Evolutionary conservation across 805 yeast species (phyloP), one percentile per base, ranked within the genome.

Genomic region (Wickerhamiella sorbophila): DNA sequence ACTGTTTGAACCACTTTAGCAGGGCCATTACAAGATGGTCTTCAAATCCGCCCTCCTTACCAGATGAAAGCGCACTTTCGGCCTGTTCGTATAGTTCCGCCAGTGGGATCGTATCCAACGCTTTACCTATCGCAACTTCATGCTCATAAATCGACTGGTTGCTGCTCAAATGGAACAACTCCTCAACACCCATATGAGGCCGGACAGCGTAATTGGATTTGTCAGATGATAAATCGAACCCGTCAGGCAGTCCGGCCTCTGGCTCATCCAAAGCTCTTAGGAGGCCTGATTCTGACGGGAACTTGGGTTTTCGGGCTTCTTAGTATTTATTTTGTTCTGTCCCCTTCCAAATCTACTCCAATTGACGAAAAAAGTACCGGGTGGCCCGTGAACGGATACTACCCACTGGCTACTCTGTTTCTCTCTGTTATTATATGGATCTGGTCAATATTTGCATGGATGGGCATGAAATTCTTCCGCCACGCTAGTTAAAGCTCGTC

Each of bases 371-470:
- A 49, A 16, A 46, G 31, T 9, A 56, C 59, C 17, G 70, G 65
- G 31, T 58, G 59, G 46, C 70, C 70, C 1, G 49, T 67, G 4
- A 53, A 50, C 5, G 56, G 56, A 27, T 70, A 70, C 49, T 63
- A 65, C 46, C 56, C 62, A 1, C 49, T 60, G 5, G 53, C 65
- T 1, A 17, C 60, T 4, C 40, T 62, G 8, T 49, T 66, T 21
- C 35, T 58, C 10, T 61, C 65, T 4, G 65, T 62, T 6, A 55
- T 61, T 15, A 53, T 60, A 1, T 75, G 82, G 81, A 57, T 75
- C 4, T 82, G 94, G 93, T 74, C 86, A 33, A 60, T 75, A 8
- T 61, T 71, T 3, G 74, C 86, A 9, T 83, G 94, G 94, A 65
- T 76, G 36, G 87, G 91, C 31, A 67, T 82, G 70, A 83, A 83